Base-by-base conservation (phyloP, 257 asterid genomes). In the Nicotiana attenuata region DNA sequence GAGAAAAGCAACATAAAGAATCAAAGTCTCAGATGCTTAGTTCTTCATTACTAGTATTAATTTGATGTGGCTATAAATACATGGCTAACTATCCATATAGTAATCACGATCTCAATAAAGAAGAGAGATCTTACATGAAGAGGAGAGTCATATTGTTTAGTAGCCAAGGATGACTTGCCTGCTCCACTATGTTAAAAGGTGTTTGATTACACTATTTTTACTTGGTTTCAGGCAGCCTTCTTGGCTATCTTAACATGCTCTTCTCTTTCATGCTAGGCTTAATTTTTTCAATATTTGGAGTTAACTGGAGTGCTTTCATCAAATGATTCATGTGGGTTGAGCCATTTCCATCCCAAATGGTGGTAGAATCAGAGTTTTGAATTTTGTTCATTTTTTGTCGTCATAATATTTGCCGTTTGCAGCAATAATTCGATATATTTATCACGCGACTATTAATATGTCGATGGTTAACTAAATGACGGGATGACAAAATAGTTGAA, bases 141-240 rank as follows among this genome's bases (percentile, higher is more conserved):
- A 33, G 15, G 16, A 67, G 76, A 67, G 28, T 67, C 16, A 33
- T 67, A 33, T 65, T 65, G 50, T 65, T 65, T 67, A 9, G 55
- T 67, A 35, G 76, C 28, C 76, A 67, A 67, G 76, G 53, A 67
- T 31, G 76, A 67, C 76, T 67, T 67, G 55, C 17, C 76, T 24
- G 68, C 35, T 63, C n/a, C 68, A 26, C 13, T 61, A 24, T 10
- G 22, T 11, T 11, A 22, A 63, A 24, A 63, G 38, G 68, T 63
- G 14, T n/a, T 57, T 38, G 47, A 7, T 20, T 20, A 22, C 66
- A 60, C 66, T 19, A 63, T 26, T 2, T 31, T 15, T 7, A 2
- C 10, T 66, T 31, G 15, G 53, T 35, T 67, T 33, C 28, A 76
- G 81, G 19, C 66, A 53, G 47, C n/a, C 9, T 17, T 66, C 64